Base-by-base conservation (phyloP, 768 basidiomycete genomes). In the Boletus rex-veris region DNA sequence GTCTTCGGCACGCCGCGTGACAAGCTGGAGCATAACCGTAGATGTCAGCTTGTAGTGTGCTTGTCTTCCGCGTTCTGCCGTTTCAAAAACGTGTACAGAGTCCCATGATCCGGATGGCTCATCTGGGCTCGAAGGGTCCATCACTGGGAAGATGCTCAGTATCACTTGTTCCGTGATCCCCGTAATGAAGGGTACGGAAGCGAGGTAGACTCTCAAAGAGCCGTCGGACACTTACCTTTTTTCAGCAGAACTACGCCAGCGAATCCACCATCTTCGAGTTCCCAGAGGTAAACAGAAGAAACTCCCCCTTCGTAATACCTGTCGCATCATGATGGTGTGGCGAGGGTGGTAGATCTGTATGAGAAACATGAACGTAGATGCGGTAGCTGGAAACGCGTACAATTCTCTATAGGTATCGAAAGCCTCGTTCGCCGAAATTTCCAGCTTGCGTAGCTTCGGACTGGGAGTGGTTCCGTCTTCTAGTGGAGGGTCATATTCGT, bases 231-330 rank as follows among this genome's bases (percentile, higher is more conserved):
- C 78, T 54, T 54, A 95, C 95, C 80, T 75, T 98, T 99, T 79
- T 98, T 97, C 58, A 99, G 75, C 50, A 99, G 74, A 1, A 98
- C 97, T 2, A 96, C 96, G 10, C 97, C 97, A 9, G 97, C 96
- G 71, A 98, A 98, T 47, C 88, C 90, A 15, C 91, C 92, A 63
- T 98, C 95, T 53, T 98, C 96, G 26, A 94, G 79, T 67, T 98
- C 96, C 97, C 97, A 99, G 18, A 99, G 83, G 72, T 95, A 99
- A 15, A 97, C 96, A 21, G 90, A 93, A 26, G 93, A 97, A 3
- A 92, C 86, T 4, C 97, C 97, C n/a, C 96, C 96, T 72, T 98
- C 97, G 70, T 85, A 99, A 77, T 99, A 99, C 80, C 88, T 90
- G 59, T 62, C 43, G 14, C 48, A 31, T 16, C 33, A 14, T 14